phyloP scores from a whole-genome alignment of 2,329 filamentous ascomycete genomes.

The Exophiala bonariae region DNA sequence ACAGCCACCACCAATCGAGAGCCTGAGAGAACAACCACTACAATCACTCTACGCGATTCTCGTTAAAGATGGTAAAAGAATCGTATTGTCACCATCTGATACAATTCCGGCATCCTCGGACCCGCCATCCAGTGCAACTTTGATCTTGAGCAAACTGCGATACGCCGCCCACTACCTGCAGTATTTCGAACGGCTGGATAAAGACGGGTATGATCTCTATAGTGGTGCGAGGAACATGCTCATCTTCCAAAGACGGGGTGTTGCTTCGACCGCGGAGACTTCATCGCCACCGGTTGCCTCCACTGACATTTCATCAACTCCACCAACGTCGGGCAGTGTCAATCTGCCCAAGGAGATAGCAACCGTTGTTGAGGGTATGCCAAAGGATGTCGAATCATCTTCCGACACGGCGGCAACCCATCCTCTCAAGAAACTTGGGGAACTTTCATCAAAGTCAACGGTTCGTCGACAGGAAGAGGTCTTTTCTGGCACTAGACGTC shows the following conservation, averaged over 20 bases:
- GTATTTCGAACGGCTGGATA: slow-evolving; percentile 38
- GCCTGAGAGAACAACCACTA: slow-evolving; percentile 6
- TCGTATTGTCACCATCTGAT: slow-evolving; percentile 23
- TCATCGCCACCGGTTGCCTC: neutral
- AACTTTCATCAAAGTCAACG: neutral
- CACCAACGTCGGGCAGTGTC: neutral
- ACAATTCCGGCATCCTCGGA: slow-evolving; percentile 5
- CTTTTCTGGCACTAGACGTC: slow-evolving; percentile 25
- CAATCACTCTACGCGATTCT: slow-evolving; percentile 23
- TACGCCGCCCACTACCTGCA: slow-evolving; percentile 43
- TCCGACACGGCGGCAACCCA: slow-evolving; percentile 19
- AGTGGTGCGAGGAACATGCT: slow-evolving; percentile 39
- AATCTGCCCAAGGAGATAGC: slow-evolving; percentile 12
- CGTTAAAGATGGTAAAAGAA: slow-evolving; percentile 22
- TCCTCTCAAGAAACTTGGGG: neutral
- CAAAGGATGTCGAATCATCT: slow-evolving; percentile 12
- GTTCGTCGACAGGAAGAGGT: slow-evolving; percentile 27
- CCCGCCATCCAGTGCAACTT: slow-evolving; percentile 28
- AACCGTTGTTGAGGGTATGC: slow-evolving; percentile 24
- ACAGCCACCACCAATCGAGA: slow-evolving; percentile 19
- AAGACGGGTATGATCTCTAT: slow-evolving; percentile 43
- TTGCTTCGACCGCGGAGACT: neutral
- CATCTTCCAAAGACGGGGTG: slow-evolving; percentile 21
- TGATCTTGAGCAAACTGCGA: slow-evolving; percentile 39
- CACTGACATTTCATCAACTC: neutral